Evolutionary conservation across 176 grass and related monocot genomes (phyloP).

Genomic region (Chrysopogon serrulatus): DNA sequence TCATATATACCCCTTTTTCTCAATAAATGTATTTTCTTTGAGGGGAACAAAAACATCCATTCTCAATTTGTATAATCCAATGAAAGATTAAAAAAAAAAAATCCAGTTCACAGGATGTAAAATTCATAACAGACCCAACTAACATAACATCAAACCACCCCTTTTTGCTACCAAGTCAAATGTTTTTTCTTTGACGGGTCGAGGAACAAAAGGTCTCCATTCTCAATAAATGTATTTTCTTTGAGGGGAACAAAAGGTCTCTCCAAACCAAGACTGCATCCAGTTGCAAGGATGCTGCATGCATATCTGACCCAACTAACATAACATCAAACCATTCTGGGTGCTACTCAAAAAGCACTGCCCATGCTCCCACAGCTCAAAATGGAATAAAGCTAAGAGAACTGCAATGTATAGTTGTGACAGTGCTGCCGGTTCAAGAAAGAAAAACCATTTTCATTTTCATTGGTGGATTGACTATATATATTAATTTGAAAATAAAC

Average conservation of each 20-base stretch:
- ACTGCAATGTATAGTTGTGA: not conserved
- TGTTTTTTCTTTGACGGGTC: too few species aligned
- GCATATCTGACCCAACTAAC: not conserved
- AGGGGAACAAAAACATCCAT: not conserved
- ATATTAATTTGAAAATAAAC: conserved; percentile 1
- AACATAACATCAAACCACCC: not conserved
- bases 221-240: not conserved
- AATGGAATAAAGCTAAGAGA: not conserved
- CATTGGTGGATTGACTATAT: not conserved
- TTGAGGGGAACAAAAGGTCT: not conserved
- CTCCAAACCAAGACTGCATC: not conserved
- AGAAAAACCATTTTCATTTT: not conserved
- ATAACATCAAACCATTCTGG: not conserved
- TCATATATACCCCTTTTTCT: not conserved
- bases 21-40: not conserved
- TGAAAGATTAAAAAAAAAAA: too few species aligned
- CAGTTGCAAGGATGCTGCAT: not conserved
- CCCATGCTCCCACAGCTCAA: not conserved
- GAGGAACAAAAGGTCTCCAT: too few species aligned
- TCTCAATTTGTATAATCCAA: too few species aligned
- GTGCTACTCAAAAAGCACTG: not conserved
- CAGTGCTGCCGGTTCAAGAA: not conserved
- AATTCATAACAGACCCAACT: not conserved
- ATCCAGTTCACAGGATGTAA: not conserved
- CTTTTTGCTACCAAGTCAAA: too few species aligned